A percentile compares a stretch with the other conserved stretches of the same genome.
These are phyloP conservation scores for Amphibolis antarctica DNA, from an alignment of 106 monocot species.

Conservation along the genomic window DNA sequence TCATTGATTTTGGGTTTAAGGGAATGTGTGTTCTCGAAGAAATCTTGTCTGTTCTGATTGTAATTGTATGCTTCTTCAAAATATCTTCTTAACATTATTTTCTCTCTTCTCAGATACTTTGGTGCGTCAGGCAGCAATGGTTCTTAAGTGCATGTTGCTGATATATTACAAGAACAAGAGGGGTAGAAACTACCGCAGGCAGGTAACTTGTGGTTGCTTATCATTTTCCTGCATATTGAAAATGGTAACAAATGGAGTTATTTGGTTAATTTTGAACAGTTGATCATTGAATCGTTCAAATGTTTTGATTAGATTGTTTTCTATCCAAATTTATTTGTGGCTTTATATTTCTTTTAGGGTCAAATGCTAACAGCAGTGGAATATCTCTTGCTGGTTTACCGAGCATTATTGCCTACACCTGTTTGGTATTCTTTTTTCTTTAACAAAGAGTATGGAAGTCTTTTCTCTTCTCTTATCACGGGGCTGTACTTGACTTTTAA, in stretches of 20 bases:
- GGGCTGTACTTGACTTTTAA: constrained; percentile 85
- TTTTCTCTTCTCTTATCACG: constrained; percentile 82
- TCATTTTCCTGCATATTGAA: too few species aligned
- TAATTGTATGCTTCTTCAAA: too few species aligned
- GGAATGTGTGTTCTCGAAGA: too few species aligned
- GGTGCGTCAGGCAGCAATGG: constrained; percentile 90
- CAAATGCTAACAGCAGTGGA: constrained; percentile 90
- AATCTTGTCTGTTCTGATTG: too few species aligned
- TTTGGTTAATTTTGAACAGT: too few species aligned
- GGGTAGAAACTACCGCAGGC: constrained; percentile 75
- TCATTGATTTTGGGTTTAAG: too few species aligned
- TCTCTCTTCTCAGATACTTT: constrained; percentile 62
- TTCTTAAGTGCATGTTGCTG: constrained; percentile 62
- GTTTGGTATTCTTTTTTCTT: constrained; percentile 94
- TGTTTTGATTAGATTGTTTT: too few species aligned
- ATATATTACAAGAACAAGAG: constrained; percentile 84
- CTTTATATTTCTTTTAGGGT: constrained; percentile 29
- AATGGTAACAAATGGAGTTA: too few species aligned
- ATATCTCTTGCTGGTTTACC: constrained; percentile 73
- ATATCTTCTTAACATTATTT: too few species aligned
- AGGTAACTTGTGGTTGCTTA: constrained; percentile 30
- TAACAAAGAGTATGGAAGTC: constrained; percentile 84
- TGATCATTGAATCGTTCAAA: too few species aligned
- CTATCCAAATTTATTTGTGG: neutral
- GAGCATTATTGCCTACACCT: constrained; percentile 67